Base-by-base conservation (phyloP, 768 basidiomycete genomes). In the Tubosaeta sp. region DNA sequence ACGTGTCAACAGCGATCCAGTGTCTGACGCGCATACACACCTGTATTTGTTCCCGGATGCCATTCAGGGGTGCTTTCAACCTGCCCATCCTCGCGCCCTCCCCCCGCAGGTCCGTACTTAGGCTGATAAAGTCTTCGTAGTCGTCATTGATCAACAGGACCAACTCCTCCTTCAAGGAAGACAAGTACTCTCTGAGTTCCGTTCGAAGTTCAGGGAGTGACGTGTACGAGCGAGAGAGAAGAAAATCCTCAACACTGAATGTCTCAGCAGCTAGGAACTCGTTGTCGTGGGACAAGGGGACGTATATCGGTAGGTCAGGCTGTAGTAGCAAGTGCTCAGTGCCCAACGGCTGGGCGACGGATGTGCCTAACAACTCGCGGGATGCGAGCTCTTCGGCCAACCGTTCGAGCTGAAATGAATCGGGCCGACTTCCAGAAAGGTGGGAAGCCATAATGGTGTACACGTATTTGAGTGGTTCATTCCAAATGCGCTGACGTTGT, bases 121-220 rank as follows among this genome's bases (percentile, higher is more conserved):
- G 76, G 60, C 90, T 92, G 62, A 98, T 95, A 66, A 98, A 99
- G 13, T 94, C 94, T 67, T 94, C 94, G 64, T 98, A 99, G 71
- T 98, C 97, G 60, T 93, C 88, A 70, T 99, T 98, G 67, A 98
- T 97, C 63, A 98, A 83, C 62, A 85, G 85, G 29, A 98, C 93
- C 33, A 99, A 79, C 66, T 97, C 95, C 66, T 95, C 91, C 69
- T 95, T 93, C 57, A 99, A 72, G 10, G 78, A 74, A 0, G 82
- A 80, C 54, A 92, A 76, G 67, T 97, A 97, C 48, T 91, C 84
- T 31, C 93, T 80, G 19, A 99, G 75, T 66, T 99, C 95, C 4
- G 82, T 71, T 48, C 94, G 85, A 31, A 97, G 76, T 68, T 97
- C 95, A 29, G 88, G 85, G 17, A 97, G 78, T 10, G 92, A 90